Base-by-base conservation (phyloP, 208 protist genomes). In the Balamuthia mandrillaris region DNA sequence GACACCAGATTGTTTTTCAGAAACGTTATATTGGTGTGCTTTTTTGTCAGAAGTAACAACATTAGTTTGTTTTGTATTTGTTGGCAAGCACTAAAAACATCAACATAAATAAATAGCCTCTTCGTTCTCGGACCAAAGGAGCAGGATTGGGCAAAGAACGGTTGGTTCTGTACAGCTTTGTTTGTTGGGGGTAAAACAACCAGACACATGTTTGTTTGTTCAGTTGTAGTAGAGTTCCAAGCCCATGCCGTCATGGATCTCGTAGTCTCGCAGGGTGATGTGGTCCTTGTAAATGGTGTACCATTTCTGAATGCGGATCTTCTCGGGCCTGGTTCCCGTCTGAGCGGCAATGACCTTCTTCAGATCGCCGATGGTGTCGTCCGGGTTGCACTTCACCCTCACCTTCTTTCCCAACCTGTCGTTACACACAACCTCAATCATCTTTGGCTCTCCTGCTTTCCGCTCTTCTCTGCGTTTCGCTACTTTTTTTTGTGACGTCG, bases 201-300 rank as follows among this genome's bases (percentile, higher is more conserved):
- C 3, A 27, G 7, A 16, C 6, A 60, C 7, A 18, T 7, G 6
- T 3, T 16, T n/a, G 52, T 4, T 27, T 3, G 3, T 45, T 87
- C 88, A 96, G 82, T 95, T 90, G 89, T 96, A 96, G 70, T 95
- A 96, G 41, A 96, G 82, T 75, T 95, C 92, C 0, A 96, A 75
- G 63, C 91, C 88, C 86, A 93, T 95, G 31, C 93, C 94, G 61
- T 96, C 93, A 24, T 93, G 81, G 77, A 96, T 94, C 81, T 96
- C 94, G 86, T 96, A 96, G 61, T 95, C 93, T n/a, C 72, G 83
- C 6, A 96, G 61, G 0, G 92, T 94, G 31, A 96, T 94, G 88
- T 96, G 88, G 70, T 96, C 94, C 60, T 94, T 94, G 74, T 90
- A 95, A 27, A 95, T 81, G 44, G 84, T 92, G n/a, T n/a, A n/a